phyloP scores from a whole-genome alignment of 1,139 yeast species.

The Waltiozyma sp. region DNA sequence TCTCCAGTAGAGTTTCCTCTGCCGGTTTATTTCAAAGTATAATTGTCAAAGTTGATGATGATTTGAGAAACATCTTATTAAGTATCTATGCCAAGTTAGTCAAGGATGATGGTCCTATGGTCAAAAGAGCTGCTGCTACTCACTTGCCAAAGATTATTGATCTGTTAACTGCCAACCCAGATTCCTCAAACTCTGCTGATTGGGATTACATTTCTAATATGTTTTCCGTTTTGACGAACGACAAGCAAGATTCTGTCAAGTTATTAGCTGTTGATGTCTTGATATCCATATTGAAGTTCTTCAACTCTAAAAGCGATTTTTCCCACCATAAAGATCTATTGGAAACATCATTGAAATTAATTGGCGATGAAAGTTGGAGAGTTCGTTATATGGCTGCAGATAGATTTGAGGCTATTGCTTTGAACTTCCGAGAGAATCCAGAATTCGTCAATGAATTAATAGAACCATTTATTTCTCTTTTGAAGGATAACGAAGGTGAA shows the following conservation, averaged over 20 bases:
- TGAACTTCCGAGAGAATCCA: conserved; percentile 38
- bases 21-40: conserved; percentile 79
- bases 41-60: conserved; percentile 46
- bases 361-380: conserved; percentile 93
- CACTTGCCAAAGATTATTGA: conserved; percentile 67
- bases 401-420: conserved; percentile 66
- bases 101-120: conserved; percentile 96
- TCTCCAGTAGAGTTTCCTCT: conserved; percentile 83
- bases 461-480: conserved; percentile 52
- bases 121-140: conserved; percentile 86
- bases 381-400: conserved; percentile 97
- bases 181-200: conserved; percentile 33
- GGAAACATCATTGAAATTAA: conserved; percentile 52
- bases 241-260: conserved; percentile 92
- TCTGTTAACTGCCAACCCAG: conserved; percentile 34
- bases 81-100: conserved; percentile 59
- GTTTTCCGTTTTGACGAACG: conserved; percentile 72
- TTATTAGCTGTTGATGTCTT: conserved; percentile 81
- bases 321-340: conserved; percentile 53
- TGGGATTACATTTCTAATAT: conserved; percentile 71
- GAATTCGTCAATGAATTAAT: conserved; percentile 47
- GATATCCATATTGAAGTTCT: conserved; percentile 57
- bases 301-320: conserved; percentile 44
- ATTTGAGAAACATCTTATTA: conserved; percentile 48
- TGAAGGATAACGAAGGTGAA: conserved; percentile 93